These are phyloP conservation scores for Scedosporium dehoogii DNA, from an alignment of 2,329 filamentous ascomycete species.

Conservation along the genomic window DNA sequence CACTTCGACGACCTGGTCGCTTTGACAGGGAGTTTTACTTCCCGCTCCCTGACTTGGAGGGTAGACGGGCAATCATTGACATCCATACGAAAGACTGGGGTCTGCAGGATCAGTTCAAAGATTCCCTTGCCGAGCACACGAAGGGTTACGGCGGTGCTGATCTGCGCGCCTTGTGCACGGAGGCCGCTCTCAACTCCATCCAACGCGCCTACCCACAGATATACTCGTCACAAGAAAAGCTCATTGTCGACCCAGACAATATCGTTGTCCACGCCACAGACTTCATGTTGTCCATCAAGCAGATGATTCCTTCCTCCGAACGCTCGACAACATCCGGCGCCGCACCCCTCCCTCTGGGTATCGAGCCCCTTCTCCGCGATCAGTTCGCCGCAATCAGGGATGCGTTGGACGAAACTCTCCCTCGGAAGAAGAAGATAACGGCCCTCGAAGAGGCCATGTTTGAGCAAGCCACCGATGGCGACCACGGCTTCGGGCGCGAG, in stretches of 20 bases:
- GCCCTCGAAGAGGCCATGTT: constrained; percentile 91
- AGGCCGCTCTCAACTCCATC: constrained; percentile 90
- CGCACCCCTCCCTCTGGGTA: constrained; percentile 63
- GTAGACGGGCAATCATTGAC: constrained; percentile 76
- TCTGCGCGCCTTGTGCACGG: constrained; percentile 84
- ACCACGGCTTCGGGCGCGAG: constrained; percentile 78
- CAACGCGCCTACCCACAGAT: constrained; percentile 95
- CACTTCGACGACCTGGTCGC: constrained; percentile 83
- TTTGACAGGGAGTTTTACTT: constrained; percentile 99
- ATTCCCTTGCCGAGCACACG: constrained; percentile 73
- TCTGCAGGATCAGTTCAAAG: constrained; percentile 68
- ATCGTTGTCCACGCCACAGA: constrained; percentile 87
- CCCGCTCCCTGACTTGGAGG: constrained; percentile 73
- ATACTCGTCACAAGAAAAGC: constrained; percentile 80
- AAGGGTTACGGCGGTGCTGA: constrained; percentile 97
- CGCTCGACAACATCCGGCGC: constrained; percentile 79
- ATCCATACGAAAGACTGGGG: constrained; percentile 96
- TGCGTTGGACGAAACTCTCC: constrained; percentile 66
- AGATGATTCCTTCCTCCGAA: constrained; percentile 91
- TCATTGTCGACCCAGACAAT: constrained; percentile 74
- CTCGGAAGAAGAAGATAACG: constrained; percentile 75
- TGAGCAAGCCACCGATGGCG: constrained; percentile 72
- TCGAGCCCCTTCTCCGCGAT: constrained; percentile 71
- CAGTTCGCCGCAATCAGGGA: constrained; percentile 61
- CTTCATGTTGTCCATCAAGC: constrained; percentile 95